phyloP scores from a whole-genome alignment of 192 early-diverging fungal species.

The Coemansia sp. region DNA sequence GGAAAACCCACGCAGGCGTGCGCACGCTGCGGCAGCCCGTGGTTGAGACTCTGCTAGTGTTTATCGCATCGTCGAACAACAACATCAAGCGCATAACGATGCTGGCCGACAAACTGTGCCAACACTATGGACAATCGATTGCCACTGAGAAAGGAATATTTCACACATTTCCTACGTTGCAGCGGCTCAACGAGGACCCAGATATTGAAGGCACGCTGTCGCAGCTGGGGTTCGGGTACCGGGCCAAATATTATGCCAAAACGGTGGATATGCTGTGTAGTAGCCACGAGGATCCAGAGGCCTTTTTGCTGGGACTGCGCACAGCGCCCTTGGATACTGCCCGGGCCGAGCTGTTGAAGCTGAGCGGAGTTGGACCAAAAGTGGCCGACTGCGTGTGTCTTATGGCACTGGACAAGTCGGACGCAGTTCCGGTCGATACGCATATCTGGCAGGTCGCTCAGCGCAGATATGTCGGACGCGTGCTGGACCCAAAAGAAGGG shows the following conservation, averaged over 20 bases:
- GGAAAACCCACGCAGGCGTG: conserved; percentile 59
- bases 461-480: conserved; percentile 67
- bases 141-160: conserved; percentile 43
- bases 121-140: conserved; percentile 22
- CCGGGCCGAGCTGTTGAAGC: conserved; percentile 59
- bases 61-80: conserved; percentile 94
- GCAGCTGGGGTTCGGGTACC: conserved; percentile 88
- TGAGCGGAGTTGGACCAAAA: conserved; percentile 90
- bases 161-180: conserved; percentile 70
- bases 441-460: conserved; percentile 96
- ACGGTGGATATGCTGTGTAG: conserved; percentile 60
- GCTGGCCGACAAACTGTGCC: conserved; percentile 45
- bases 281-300: conserved; percentile 53
- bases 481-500: background rate
- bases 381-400: conserved; percentile 96
- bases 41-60: conserved; percentile 81
- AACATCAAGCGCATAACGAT: conserved; percentile 88
- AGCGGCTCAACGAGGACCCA: conserved; percentile 48
- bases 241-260: conserved; percentile 86
- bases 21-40: conserved; percentile 82
- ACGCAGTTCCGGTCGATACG: conserved; percentile 86
- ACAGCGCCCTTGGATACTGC: conserved; percentile 53
- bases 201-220: conserved; percentile 68
- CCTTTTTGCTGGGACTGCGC: conserved; percentile 69
- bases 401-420: conserved; percentile 84